Evolutionary conservation across 192 early-diverging fungal genomes (phyloP).

Genomic region (Linderina pennispora): DNA sequence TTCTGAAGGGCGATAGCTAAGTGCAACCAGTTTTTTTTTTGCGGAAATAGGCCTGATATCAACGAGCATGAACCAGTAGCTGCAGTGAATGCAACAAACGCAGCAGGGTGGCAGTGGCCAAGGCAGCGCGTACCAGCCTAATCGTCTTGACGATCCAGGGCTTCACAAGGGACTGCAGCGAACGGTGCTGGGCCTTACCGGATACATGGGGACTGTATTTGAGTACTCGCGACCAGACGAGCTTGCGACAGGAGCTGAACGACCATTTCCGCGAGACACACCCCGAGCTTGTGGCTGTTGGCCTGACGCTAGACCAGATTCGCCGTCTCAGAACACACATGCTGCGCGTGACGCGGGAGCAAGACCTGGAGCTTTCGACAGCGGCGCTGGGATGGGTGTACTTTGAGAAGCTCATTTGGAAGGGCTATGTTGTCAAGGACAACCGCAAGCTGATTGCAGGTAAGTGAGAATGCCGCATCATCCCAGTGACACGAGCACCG

Average conservation of each 20-base stretch:
- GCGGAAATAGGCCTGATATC: conserved; percentile 1
- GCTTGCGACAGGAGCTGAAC: conserved; percentile 80
- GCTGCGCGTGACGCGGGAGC: conserved; percentile 57
- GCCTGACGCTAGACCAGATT: conserved; percentile 85
- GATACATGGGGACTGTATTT: conserved; percentile 81
- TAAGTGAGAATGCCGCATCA: too few species aligned
- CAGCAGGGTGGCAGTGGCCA: too few species aligned
- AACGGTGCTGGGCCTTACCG: conserved; percentile 74
- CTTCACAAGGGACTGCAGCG: conserved; percentile 72
- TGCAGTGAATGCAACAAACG: neutral
- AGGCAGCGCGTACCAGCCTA: conserved; percentile 63
- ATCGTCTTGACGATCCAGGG: conserved; percentile 80
- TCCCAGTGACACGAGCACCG: too few species aligned
- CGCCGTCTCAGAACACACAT: conserved; percentile 71
- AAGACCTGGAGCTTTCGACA: conserved; percentile 84
- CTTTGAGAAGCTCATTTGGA: conserved; percentile 91
- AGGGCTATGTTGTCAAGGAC: conserved; percentile 61
- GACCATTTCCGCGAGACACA: conserved; percentile 78
- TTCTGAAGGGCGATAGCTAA: too few species aligned
- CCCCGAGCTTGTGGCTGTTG: conserved; percentile 64
- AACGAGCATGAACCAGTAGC: conserved; percentile 10
- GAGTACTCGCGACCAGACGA: conserved; percentile 76
- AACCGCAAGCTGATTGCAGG: conserved; percentile 57
- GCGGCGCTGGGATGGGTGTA: conserved; percentile 87
- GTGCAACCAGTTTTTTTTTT: too few species aligned